These are phyloP conservation scores for Aegilops umbellulata DNA, from an alignment of 176 grass and related monocot genomes.

Conservation along the genomic window DNA sequence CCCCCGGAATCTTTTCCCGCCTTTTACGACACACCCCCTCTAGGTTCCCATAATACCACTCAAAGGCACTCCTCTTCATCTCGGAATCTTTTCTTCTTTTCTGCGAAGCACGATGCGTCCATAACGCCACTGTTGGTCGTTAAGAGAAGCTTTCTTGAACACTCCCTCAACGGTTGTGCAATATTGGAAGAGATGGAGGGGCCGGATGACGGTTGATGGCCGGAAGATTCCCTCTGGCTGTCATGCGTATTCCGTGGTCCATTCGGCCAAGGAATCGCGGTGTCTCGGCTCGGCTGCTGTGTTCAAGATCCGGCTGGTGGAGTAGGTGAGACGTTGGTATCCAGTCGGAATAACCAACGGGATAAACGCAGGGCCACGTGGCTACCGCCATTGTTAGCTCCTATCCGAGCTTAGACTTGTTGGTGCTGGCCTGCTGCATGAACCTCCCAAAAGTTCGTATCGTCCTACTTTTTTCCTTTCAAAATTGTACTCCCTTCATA, in stretches of 20 bases:
- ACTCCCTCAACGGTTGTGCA: too few relatives aligned
- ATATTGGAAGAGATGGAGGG: not conserved
- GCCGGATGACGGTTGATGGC: not conserved
- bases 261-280: conserved; percentile 2
- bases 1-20: conserved; percentile 19
- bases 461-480: not conserved
- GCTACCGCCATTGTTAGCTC: not conserved
- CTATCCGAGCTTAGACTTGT: not conserved
- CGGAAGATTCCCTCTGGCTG: conserved; percentile 18
- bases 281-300: not conserved
- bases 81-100: too few relatives aligned
- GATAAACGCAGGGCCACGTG: not conserved
- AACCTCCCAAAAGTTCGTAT: not conserved
- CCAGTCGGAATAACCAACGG: not conserved
- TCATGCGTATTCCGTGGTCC: not conserved
- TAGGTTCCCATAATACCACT: fast-evolving
- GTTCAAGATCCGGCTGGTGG: not conserved
- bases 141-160: too few relatives aligned
- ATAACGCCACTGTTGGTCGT: too few relatives aligned
- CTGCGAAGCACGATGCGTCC: too few relatives aligned
- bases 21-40: not conserved
- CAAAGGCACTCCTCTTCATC: not conserved
- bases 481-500: too few relatives aligned
- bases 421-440: not conserved
- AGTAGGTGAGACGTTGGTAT: not conserved